A percentile compares a stretch with the other conserved stretches of the same genome.
phyloP scores from a whole-genome alignment of 2,329 filamentous ascomycete species.

The Fusarium metavorans region DNA sequence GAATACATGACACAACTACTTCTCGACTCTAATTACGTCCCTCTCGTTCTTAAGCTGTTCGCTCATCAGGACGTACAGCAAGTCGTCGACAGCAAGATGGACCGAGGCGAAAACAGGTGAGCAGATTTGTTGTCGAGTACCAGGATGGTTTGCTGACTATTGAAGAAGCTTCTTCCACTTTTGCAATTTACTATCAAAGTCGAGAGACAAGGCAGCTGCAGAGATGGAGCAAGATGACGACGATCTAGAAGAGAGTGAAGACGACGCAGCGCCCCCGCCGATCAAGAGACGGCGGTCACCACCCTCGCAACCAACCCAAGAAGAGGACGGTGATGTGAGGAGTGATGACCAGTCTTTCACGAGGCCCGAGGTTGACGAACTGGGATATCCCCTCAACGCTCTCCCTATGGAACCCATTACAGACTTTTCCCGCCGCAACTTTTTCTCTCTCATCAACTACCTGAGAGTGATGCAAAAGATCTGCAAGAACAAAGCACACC shows the following conservation, averaged over 20 bases:
- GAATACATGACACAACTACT: constrained; percentile 95
- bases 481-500: constrained; percentile 94
- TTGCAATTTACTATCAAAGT: constrained; percentile 77
- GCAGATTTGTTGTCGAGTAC: constrained; percentile 23
- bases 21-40: constrained; percentile 94
- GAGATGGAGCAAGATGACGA: constrained; percentile 53
- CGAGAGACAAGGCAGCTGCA: constrained; percentile 50
- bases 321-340: constrained; percentile 45
- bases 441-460: constrained; percentile 95
- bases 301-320: constrained; percentile 48
- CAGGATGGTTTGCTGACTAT: constrained; percentile 8
- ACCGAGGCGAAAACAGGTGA: constrained; percentile 84
- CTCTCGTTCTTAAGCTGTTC: constrained; percentile 91
- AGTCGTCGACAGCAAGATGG: constrained; percentile 86
- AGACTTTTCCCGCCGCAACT: constrained; percentile 91
- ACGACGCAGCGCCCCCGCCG: constrained; percentile 87
- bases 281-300: constrained; percentile 72
- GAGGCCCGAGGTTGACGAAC: constrained; percentile 81
- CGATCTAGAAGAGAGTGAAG: constrained; percentile 67
- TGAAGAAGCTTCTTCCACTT: constrained; percentile 87
- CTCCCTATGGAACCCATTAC: constrained; percentile 83
- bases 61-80: constrained; percentile 95
- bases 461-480: constrained; percentile 97
- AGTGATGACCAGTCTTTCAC: constrained; percentile 50
- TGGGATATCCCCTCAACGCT: constrained; percentile 82